phyloP scores from a whole-genome alignment of 2,329 filamentous ascomycete species.

The Aspergillus candidus region DNA sequence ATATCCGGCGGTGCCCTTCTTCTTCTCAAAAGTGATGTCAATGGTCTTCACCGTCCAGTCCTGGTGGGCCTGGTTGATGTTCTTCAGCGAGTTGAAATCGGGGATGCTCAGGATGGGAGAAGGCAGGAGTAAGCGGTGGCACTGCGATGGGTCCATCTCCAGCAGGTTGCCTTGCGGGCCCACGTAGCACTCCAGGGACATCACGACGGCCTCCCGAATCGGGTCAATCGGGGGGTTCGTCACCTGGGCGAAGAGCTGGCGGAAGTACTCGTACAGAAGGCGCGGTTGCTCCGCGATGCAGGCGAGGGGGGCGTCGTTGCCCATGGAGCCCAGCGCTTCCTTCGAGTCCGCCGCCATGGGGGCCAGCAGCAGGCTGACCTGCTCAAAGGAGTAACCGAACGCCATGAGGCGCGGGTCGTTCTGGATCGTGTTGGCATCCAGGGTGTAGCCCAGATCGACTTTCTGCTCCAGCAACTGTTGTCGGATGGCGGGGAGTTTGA shows the following conservation, averaged over 20 bases:
- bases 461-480: conserved; percentile 52
- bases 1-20: conserved; percentile 75
- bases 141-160: conserved; percentile 88
- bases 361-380: conserved; percentile 82
- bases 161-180: conserved; percentile 91
- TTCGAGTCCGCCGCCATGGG: conserved; percentile 98
- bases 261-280: conserved; percentile 92
- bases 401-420: conserved; percentile 77
- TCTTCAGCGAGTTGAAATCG: conserved; percentile 82
- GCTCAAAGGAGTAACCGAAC: conserved; percentile 92
- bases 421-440: conserved; percentile 67
- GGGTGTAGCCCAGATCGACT: conserved; percentile 59
- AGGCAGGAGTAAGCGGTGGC: conserved; percentile 74
- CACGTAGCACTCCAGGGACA: conserved; percentile 95
- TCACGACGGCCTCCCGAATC: conserved; percentile 94
- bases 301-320: conserved; percentile 88
- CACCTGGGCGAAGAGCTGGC: conserved; percentile 94
- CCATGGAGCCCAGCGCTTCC: conserved; percentile 95
- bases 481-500: conserved; percentile 72
- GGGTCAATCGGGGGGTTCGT: conserved; percentile 97
- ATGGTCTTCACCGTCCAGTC: conserved; percentile 86
- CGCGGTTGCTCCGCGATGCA: conserved; percentile 86
- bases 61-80: conserved; percentile 64
- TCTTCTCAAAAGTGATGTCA: conserved; percentile 89
- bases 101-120: conserved; percentile 85